These are phyloP conservation scores for Sporopachydermia lactativora DNA, from an alignment of 805 yeast genomes.

Conservation along the genomic window DNA sequence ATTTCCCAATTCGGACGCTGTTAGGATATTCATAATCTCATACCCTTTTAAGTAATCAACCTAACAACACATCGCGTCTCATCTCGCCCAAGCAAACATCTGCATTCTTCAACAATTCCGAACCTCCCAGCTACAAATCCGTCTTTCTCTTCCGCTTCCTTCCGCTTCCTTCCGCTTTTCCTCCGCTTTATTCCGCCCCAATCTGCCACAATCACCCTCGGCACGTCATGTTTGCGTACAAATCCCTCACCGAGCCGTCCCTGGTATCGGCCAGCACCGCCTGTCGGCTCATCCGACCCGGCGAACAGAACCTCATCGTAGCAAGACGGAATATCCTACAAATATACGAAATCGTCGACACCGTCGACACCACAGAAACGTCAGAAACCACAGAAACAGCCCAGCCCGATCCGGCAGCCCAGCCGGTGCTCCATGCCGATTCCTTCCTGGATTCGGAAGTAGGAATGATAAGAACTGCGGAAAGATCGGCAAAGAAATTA, in stretches of 20 bases:
- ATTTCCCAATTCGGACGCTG: too few relatives aligned
- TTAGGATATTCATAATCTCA: too few relatives aligned
- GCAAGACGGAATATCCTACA: slow-evolving; percentile 62
- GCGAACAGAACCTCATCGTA: slow-evolving; percentile 41
- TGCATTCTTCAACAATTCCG: too few relatives aligned
- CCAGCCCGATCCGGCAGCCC: slow-evolving; percentile 13
- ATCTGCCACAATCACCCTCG: too few relatives aligned
- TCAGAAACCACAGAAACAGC: slow-evolving; percentile 10
- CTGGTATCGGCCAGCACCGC: slow-evolving; percentile 7
- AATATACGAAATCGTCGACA: slow-evolving; percentile 31
- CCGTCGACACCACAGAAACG: slow-evolving; percentile 8
- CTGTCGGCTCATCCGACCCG: slow-evolving; percentile 22
- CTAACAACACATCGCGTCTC: too few relatives aligned
- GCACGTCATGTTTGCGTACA: slow-evolving; percentile 8
- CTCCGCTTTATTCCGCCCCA: too few relatives aligned
- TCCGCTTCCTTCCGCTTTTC: too few relatives aligned
- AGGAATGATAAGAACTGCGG: slow-evolving; percentile 12
- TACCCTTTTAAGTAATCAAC: too few relatives aligned
- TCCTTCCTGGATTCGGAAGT: slow-evolving; percentile 13
- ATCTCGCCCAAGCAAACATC: too few relatives aligned
- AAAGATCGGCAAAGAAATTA: slow-evolving; percentile 17
- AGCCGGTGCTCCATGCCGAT: slow-evolving; percentile 8
- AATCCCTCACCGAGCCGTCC: slow-evolving; percentile 10
- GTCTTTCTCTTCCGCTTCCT: too few relatives aligned
- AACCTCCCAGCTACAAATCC: too few relatives aligned